These are phyloP conservation scores for Litsea cubeba DNA, from an alignment of 164 flowering plant species.

Conservation along the genomic window DNA sequence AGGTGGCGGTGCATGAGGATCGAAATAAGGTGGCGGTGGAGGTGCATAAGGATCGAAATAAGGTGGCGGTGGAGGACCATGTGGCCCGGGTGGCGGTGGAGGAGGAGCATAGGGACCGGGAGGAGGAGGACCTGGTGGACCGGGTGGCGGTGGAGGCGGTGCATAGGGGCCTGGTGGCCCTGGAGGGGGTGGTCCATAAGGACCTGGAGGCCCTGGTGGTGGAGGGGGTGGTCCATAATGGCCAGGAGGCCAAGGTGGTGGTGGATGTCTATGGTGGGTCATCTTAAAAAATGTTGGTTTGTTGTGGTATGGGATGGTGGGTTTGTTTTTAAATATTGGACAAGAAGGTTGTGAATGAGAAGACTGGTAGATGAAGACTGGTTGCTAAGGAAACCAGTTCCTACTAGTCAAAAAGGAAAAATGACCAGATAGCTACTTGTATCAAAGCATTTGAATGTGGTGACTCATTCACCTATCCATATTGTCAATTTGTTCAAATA, in stretches of 20 bases:
- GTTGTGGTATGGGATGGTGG: no score
- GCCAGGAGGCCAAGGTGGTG: no score
- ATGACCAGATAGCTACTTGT: no score
- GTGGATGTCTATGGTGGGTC: not conserved
- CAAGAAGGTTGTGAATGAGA: no score
- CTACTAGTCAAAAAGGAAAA: no score
- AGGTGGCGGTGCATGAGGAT: not conserved
- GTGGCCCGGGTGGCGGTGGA: not conserved
- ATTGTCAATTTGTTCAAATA: no score
- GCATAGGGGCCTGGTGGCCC: constrained; percentile 4
- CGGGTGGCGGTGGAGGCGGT: not conserved
- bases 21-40: not conserved
- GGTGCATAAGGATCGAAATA: not conserved
- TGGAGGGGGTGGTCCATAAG: not conserved
- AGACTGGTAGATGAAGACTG: no score
- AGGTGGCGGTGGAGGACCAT: not conserved
- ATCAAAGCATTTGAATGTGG: no score
- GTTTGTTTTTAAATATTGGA: no score
- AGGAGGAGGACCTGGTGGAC: not conserved
- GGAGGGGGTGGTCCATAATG: no score
- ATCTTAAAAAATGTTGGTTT: not conserved
- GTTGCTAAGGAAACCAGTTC: no score
- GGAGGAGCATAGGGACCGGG: not conserved
- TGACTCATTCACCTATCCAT: no score
- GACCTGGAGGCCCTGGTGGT: not conserved